Conservation (phyloP, 2,329 filamentous ascomycete species). For the Capronia coronata region DNA sequence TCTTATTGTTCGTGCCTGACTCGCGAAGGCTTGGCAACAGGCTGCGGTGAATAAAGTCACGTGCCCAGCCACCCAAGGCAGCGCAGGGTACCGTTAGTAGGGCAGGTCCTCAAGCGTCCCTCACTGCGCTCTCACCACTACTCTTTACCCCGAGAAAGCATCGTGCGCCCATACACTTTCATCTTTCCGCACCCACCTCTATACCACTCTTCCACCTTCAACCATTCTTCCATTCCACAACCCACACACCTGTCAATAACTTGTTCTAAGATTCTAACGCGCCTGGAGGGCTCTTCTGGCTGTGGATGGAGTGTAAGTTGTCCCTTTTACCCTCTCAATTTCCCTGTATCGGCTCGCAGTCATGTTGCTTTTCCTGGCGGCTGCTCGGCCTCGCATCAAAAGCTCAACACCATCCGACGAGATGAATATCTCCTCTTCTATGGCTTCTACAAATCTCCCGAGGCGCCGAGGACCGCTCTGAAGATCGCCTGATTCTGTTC, state of each 20-base stretch:
- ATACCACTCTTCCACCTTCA: conserved; percentile 8
- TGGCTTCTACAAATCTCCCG: not conserved
- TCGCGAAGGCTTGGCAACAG: not conserved
- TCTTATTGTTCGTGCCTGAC: not conserved
- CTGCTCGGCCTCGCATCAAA: conserved; percentile 17
- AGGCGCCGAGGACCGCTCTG: not conserved
- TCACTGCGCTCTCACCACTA: conserved; percentile 6
- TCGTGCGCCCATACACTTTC: conserved; percentile 19
- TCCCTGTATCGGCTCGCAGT: not conserved
- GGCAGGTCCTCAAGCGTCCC: not conserved
- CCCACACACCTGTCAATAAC: not conserved
- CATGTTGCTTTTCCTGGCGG: conserved; percentile 10
- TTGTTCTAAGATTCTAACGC: conserved; percentile 5
- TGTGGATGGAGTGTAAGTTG: conserved; percentile 22
- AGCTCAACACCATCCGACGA: not conserved
- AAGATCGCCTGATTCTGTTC: conserved; percentile 1
- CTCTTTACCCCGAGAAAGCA: conserved; percentile 12
- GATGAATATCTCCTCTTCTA: conserved; percentile 4
- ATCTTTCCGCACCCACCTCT: conserved; percentile 15
- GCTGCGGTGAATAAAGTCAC: not conserved
- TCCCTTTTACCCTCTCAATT: not conserved
- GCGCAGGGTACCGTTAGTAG: no score
- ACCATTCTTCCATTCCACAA: not conserved
- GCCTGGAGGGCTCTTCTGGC: conserved; percentile 17
- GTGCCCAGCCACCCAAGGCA: not conserved